Conservation (phyloP, 768 basidiomycete genomes). For the Lentinula aciculospora region DNA sequence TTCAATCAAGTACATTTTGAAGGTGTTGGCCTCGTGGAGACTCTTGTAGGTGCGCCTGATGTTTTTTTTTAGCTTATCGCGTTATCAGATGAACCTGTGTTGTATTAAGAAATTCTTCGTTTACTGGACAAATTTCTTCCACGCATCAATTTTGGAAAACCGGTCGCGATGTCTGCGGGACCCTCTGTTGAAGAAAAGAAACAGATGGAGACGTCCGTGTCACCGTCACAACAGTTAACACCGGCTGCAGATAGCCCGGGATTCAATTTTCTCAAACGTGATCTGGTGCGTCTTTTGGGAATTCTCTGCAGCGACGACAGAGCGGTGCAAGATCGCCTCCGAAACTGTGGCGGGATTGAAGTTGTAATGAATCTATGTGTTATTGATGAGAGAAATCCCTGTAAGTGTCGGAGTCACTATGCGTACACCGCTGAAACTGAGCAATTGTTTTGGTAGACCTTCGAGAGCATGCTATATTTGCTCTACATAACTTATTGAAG, state of each 20-base stretch:
- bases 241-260: constrained; percentile 39
- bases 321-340: constrained; percentile 68
- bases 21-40: constrained; percentile 39
- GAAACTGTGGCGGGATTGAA: constrained; percentile 68
- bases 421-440: background rate
- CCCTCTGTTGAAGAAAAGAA: background rate
- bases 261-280: constrained; percentile 82
- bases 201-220: constrained; percentile 12
- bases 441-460: constrained; percentile 48
- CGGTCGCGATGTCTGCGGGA: constrained; percentile 25
- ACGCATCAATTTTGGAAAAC: constrained; percentile 75
- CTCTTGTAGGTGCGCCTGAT: constrained; percentile 47
- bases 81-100: background rate
- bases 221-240: constrained; percentile 14
- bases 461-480: constrained; percentile 87
- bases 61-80: background rate
- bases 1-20: constrained; percentile 40
- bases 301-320: constrained; percentile 61
- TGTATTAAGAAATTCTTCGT: constrained; percentile 60
- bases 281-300: constrained; percentile 85
- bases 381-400: constrained; percentile 87
- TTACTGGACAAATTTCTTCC: constrained; percentile 81
- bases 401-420: constrained; percentile 50
- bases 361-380: constrained; percentile 87
- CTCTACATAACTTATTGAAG: constrained; percentile 73